Base-by-base conservation (phyloP, 2,329 filamentous ascomycete species). In the Amphichorda felina region DNA sequence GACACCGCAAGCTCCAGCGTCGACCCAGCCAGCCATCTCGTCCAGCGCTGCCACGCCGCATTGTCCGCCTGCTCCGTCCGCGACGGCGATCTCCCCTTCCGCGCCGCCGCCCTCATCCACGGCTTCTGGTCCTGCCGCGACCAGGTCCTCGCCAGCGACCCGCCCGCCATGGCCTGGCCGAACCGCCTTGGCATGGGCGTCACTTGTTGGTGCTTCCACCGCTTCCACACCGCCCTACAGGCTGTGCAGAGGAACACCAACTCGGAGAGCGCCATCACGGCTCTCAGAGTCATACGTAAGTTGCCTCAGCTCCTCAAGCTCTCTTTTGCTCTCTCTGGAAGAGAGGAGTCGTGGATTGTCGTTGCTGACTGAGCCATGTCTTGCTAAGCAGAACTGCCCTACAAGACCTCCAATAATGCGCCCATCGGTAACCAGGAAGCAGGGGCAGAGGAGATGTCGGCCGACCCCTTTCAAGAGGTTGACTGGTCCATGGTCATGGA, bases 401-500 rank as follows among this genome's bases (percentile, higher is more conserved):
- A n/a, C n/a, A n/a, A n/a, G n/a, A n/a, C n/a, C n/a, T n/a, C n/a
- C n/a, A n/a, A n/a, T n/a, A n/a, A n/a, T n/a, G n/a, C n/a, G n/a
- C n/a, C n/a, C n/a, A n/a, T n/a, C n/a, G n/a, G n/a, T n/a, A n/a
- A n/a, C n/a, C n/a, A n/a, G n/a, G n/a, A n/a, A n/a, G n/a, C n/a
- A n/a, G n/a, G n/a, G n/a, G n/a, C n/a, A n/a, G n/a, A n/a, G n/a
- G n/a, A n/a, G n/a, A n/a, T n/a, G n/a, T n/a, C n/a, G n/a, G n/a
- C n/a, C 14, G 38, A 64, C 34, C 48, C 51, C 3, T 52, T 66
- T 21, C 60, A 64, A 34, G 58, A 64, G 30, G 56, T 69, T 28
- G 66, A 70, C 46, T 69, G 65, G 65, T 57, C 61, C 40, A 59
- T 64, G 37, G 60, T 69, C 22, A 61, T 68, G 55, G 62, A 66